Evolutionary conservation across 257 asterid species (phyloP), one percentile per base, ranked within the genome.

Genomic region (Solanum chiquidenum): DNA sequence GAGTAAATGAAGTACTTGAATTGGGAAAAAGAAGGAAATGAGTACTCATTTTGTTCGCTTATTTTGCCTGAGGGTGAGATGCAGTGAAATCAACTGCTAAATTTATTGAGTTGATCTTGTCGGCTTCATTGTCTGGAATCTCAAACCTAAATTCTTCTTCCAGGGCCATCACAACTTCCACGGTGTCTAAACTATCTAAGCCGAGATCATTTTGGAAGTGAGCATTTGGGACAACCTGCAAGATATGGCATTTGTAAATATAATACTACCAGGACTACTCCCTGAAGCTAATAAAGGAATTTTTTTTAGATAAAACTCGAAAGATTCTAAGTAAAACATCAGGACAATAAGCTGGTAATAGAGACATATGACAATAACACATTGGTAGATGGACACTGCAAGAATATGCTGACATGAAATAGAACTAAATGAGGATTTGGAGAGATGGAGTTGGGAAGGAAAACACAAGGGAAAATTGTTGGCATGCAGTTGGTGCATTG

Each of bases 181-280:
- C 85, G 4, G 89, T 73, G 73, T 91, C 93, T 79, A 91, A 80
- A 83, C 93, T 91, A 79, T 91, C 93, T 74, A 91, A 84, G 11
- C 93, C 93, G 16, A 91, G 93, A 86, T 91, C 93, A 42, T 90
- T 91, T 85, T 91, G 89, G 87, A 91, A 91, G 87, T 91, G 92
- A 34, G 91, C 92, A 83, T 40, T 64, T 46, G 90, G 91, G 72
- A 62, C 86, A 29, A 90, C 93, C 93, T 91, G 88, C 86, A 87
- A 86, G 12, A 18, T 69, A 9, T 29, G 20, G 23, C 69, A 29
- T 82, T n/a, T 46, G 46, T 83, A 44, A 66, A 85, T 31, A 12
- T 34, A 85, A n/a, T 62, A 29, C 29, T 29, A 29, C 29, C 29
- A 29, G 29, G 29, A 37, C 1, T 38, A 77, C 29, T 29, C 29